A percentile compares a stretch with the other conserved stretches of the same genome.
These are phyloP conservation scores for Chlamydomonas eustigma DNA, from an alignment of 139 green algal genomes.

Conservation along the genomic window DNA sequence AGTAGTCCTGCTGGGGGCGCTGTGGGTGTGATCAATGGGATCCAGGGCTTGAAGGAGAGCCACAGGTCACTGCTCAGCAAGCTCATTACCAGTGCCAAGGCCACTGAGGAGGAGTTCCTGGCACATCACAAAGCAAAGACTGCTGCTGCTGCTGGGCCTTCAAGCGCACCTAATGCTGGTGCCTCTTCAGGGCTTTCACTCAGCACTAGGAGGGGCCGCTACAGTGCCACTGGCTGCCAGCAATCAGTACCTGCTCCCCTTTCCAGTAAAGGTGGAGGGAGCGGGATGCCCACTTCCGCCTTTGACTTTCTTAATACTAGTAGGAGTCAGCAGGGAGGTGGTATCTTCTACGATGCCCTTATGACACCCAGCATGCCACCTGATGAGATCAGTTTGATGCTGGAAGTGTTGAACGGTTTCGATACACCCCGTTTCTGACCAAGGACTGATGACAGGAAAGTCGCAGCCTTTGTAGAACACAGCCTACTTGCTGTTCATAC, in stretches of 20 bases:
- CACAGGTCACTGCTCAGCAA: background rate
- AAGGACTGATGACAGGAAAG: no score
- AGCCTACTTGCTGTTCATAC: no score
- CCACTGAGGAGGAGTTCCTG: background rate
- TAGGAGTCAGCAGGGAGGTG: background rate
- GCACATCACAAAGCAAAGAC: background rate
- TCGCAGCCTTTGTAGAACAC: no score
- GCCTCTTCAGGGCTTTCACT: no score
- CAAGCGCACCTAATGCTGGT: background rate
- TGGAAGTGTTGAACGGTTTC: background rate
- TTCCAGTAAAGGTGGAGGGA: background rate
- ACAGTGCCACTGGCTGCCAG: no score
- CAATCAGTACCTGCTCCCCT: no score
- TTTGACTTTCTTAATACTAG: background rate
- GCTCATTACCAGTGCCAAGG: background rate
- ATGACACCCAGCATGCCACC: constrained; percentile 1
- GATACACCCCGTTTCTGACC: background rate
- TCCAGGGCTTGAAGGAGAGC: background rate
- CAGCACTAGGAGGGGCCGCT: background rate
- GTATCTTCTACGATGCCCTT: background rate
- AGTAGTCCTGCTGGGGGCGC: background rate
- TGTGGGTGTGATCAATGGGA: background rate
- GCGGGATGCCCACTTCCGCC: background rate
- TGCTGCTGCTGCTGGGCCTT: no score
- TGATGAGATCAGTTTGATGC: background rate